Evolutionary conservation across 257 asterid genomes (phyloP), one percentile per base, ranked within the genome.

Genomic region (Plantago major): DNA sequence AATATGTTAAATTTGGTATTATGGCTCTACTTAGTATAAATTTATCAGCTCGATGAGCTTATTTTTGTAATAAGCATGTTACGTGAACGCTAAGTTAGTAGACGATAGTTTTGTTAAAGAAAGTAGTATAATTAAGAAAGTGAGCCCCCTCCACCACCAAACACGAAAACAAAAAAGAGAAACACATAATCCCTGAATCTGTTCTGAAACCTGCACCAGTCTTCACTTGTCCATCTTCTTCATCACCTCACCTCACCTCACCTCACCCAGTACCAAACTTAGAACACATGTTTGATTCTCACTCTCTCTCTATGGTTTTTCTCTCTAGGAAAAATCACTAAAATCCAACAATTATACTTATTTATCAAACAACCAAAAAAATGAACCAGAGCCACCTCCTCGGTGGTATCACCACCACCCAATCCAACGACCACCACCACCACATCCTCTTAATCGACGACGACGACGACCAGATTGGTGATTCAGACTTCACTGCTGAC

Each of bases 361-460:
- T 3, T 2, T 2, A 30, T 5, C 37, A 30, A 30, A 30, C 37
- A 30, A 30, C n/a, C n/a, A 30, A 30, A 30, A 2, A 30, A 30
- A 77, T 75, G 82, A 75, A 71, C 46, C 71, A 46, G 14, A 64
- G 70, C 5, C 64, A 62, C 46, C 54, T 63, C 40, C 67, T 42
- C 22, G 59, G 40, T 6, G 67, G 38, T 30, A 46, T 40, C 11
- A 66, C 42, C 44, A 65, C 30, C 59, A 76, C 37, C 76, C 69
- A 13, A 74, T 3, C 37, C 56, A 47, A 26, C 64, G 62, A 76
- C 43, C 63, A 66, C 50, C 73, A 56, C 42, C 56, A 65, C 56
- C 76, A 73, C n/a, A 19, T 67, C 55, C 55, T 72, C 74, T 56
- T 69, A 55, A 76, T 73, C 10, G 74, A 58, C 17, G 72, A 47